Base-by-base conservation (phyloP, 1,139 yeast species). In the Saccharomyces hybrid region DNA sequence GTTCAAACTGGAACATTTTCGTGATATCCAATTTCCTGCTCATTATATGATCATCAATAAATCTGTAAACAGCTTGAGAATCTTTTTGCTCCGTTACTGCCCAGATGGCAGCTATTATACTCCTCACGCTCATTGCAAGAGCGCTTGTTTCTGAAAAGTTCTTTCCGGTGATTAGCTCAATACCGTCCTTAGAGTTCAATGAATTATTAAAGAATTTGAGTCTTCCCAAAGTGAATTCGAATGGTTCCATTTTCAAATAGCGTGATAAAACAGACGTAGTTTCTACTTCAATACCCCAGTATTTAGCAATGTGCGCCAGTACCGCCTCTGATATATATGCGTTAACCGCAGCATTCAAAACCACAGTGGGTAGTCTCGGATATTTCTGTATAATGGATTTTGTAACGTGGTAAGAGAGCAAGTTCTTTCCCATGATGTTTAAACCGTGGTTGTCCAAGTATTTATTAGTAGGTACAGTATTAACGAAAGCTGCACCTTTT, bases 231-330 rank as follows among this genome's bases (percentile, higher is more conserved):
- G 79, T 78, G 64, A 82, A 73, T 57, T 80, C 78, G 61, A 80
- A 82, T 19, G 88, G 81, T 69, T 86, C 95, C 57, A 84, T 81
- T 38, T 85, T 78, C 63, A 91, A 75, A 63, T 79, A 82, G 64
- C 89, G 80, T 55, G 86, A 84, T 60, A 89, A 73, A 49, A 84
- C 78, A 27, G 88, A 74, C 11, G 83, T 73, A 25, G 75, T 72
- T 68, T 90, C 97, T 34, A 78, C 77, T 71, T 88, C 93, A 53
- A 93, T 84, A 71, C 99, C 99, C 98, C 98, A 93, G 32, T 74
- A 66, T 64, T 75, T 78, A 31, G 91, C 97, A 46, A 90, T 74
- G 50, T 78, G 79, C 47, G 80, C 74, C 58, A 93, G 75, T 0
- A 90, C 78, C 16, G 76, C 78, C 46, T 81, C 79, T 1, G 93